Evolutionary conservation across 768 basidiomycete species (phyloP), one percentile per base, ranked within the genome.

Genomic region (Panaeolus papilionaceus): DNA sequence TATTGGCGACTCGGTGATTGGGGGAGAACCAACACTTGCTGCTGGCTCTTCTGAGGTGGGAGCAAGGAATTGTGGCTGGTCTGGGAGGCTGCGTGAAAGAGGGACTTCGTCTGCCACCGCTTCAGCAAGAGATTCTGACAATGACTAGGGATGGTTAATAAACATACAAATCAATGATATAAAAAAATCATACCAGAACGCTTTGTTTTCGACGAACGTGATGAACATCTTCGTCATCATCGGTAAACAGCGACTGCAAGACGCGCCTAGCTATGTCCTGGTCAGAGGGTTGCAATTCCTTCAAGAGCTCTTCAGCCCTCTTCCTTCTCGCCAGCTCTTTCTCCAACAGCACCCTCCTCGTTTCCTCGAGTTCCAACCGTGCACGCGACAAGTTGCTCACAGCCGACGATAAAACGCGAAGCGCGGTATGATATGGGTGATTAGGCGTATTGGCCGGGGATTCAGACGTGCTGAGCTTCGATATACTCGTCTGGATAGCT

Each of bases 381-480:
- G 79, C 86, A 66, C 83, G 82, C 18, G 88, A 81, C 16, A 93
- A 74, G 65, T 84, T 87, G 63, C 87, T 80, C 10, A 92, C 77
- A 1, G 92, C 90, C 0, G 87, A 85, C 0, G 93, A 94, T 18
- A 95, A 79, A 5, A 89, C 82, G 23, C 93, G 88, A 16, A 95
- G 72, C 2, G 89, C 85, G 1, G 88, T 80, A 70, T 92, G 89
- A 70, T 92, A 92, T 0, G 92, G 88, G 71, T 89, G 85, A 33
- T 70, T 75, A 2, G 83, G 72, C 2, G 79, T 71, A 58, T 86
- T 82, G 6, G 84, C 82, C 0, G 85, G 84, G 0, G 86, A 83
- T 40, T 86, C 83, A 3, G 82, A 75, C 12, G 71, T 68, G 64
- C 79, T 74, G 14, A 91, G 76, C 20, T 78, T 79, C 0, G 91